Percentiles rank a stretch among this genome's conserved stretches.
Conservation (phyloP, 805 yeast genomes). For the Gaillardinia entomophila region DNA sequence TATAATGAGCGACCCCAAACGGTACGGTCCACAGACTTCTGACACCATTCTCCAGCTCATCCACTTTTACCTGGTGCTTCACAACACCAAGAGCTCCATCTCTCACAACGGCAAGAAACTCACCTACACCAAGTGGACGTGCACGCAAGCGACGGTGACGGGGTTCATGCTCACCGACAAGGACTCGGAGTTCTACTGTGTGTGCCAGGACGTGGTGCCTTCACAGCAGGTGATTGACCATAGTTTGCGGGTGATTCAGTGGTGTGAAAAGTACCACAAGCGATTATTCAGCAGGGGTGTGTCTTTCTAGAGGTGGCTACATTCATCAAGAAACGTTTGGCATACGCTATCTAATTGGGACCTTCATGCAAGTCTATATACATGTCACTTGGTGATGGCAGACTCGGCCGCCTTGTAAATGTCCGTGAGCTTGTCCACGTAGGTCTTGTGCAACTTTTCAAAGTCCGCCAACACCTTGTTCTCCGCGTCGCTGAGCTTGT, state of each 20-base stretch:
- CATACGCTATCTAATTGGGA: too few relatives aligned
- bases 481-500: slow-evolving; percentile 51
- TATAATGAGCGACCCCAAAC: slow-evolving; percentile 36
- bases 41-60: slow-evolving; percentile 29
- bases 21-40: slow-evolving; percentile 7
- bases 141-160: slow-evolving; percentile 12
- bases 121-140: slow-evolving; percentile 39
- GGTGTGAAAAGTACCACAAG: slow-evolving; percentile 72
- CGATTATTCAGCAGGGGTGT: slow-evolving; percentile 73
- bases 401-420: slow-evolving; percentile 17
- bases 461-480: slow-evolving; percentile 52
- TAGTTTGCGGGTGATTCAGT: slow-evolving; percentile 58
- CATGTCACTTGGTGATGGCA: not conserved
- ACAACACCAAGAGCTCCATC: slow-evolving; percentile 18
- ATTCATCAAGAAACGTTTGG: too few relatives aligned
- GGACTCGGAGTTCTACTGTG: slow-evolving; percentile 31
- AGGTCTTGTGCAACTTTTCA: slow-evolving; percentile 67
- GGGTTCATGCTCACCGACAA: slow-evolving; percentile 35
- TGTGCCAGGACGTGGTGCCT: slow-evolving; percentile 41
- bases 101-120: slow-evolving; percentile 34
- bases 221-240: slow-evolving; percentile 55
- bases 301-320: slow-evolving; percentile 31
- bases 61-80: slow-evolving; percentile 25
- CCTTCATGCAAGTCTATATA: not conserved
- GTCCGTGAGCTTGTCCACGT: slow-evolving; percentile 49